phyloP scores from a whole-genome alignment of 257 asterid species.

The Schizonepeta tenuifolia region DNA sequence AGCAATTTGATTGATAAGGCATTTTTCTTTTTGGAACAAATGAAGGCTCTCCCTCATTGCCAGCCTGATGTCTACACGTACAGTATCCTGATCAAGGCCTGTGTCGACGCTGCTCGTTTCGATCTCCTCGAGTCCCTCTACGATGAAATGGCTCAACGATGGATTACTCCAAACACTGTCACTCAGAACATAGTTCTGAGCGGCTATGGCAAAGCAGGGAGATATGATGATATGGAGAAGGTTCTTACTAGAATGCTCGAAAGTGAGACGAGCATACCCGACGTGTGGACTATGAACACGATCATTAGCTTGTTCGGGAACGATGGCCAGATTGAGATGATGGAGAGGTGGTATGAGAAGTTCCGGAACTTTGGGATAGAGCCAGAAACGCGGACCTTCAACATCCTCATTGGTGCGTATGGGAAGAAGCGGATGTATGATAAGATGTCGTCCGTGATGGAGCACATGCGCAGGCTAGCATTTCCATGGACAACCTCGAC shows the following conservation, averaged over 20 bases:
- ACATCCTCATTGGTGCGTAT: constrained; percentile 88
- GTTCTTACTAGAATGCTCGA: constrained; percentile 71
- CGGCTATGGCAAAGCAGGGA: constrained; percentile 88
- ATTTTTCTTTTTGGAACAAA: constrained; percentile 58
- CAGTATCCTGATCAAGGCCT: constrained; percentile 83
- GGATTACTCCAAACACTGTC: constrained; percentile 79
- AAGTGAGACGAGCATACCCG: constrained; percentile 63
- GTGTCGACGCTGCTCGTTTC: constrained; percentile 64
- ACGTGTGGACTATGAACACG: constrained; percentile 92
- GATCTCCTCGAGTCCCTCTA: constrained; percentile 78
- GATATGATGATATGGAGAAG: constrained; percentile 83
- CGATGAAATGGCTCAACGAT: constrained; percentile 62
- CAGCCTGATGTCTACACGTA: constrained; percentile 90
- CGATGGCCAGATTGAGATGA: constrained; percentile 77
- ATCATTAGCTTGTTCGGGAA: constrained; percentile 80
- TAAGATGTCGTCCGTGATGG: constrained; percentile 96
- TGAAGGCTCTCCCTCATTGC: constrained; percentile 72
- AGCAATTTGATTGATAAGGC: constrained; percentile 77
- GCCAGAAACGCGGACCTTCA: constrained; percentile 82
- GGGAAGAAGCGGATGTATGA: constrained; percentile 89
- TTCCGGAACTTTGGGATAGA: constrained; percentile 79
- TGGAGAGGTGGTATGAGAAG: constrained; percentile 96
- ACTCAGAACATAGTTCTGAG: constrained; percentile 85
- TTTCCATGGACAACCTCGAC: constrained; percentile 96
- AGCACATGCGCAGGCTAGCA: constrained; percentile 88